Conservation (phyloP, 2,329 filamentous ascomycete species). For the Neofusicoccum cordaticola region DNA sequence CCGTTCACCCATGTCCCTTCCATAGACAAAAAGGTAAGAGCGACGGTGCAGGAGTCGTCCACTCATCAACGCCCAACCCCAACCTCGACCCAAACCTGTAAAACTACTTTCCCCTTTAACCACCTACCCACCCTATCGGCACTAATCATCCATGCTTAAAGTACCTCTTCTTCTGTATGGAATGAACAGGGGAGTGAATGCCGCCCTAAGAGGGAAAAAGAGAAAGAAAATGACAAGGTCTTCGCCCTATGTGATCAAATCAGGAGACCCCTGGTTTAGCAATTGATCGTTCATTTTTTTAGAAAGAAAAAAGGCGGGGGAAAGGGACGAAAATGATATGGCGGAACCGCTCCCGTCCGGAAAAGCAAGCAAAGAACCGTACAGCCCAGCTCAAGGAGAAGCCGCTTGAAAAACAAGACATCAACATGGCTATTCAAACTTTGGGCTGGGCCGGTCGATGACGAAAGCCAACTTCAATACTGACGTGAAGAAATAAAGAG, state of each 20-base stretch:
- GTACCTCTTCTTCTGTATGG: not conserved
- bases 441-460: too few relatives aligned
- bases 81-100: not conserved
- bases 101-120: not conserved
- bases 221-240: not conserved
- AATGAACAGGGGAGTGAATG: not conserved
- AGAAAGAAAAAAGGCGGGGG: too few relatives aligned
- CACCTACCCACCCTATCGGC: not conserved
- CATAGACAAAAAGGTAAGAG: not conserved
- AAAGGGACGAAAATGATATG: too few relatives aligned
- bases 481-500: not conserved
- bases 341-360: too few relatives aligned
- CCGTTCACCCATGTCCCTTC: too few relatives aligned
- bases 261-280: not conserved
- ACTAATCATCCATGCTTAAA: not conserved
- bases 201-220: not conserved
- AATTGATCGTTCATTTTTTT: not conserved
- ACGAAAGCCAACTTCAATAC: not conserved
- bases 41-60: not conserved
- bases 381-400: not conserved
- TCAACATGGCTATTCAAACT: too few relatives aligned
- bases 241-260: not conserved
- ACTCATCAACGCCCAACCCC: too few relatives aligned
- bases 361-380: not conserved
- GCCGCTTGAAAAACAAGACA: not conserved